phyloP scores from a whole-genome alignment of 2,329 filamentous ascomycete species.

The Lachnellula hyalina region DNA sequence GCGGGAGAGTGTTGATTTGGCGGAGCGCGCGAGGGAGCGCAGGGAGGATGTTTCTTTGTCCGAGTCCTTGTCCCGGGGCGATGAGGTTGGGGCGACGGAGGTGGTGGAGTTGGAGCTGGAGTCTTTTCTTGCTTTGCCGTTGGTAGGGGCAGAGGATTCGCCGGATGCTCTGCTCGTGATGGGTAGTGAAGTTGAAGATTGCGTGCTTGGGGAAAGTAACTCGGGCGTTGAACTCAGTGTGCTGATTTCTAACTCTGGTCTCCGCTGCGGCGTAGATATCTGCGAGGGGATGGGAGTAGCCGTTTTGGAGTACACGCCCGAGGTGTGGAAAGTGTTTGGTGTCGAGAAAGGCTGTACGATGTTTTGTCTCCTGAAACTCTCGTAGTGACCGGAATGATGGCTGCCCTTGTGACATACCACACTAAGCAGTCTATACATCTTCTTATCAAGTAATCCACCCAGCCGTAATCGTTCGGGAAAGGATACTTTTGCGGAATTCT shows the following conservation, averaged over 20 bases:
- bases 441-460: conserved; percentile 71
- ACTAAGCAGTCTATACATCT: conserved; percentile 77
- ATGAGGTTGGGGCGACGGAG: conserved; percentile 16
- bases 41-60: conserved; percentile 45
- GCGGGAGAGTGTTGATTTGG: conserved; percentile 48
- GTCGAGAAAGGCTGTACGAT: conserved; percentile 76
- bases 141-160: conserved; percentile 5
- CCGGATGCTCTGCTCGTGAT: conserved; percentile 14
- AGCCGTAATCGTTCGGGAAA: conserved; percentile 85
- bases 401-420: conserved; percentile 93
- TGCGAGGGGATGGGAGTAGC: conserved; percentile 23
- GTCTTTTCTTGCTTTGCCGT: conserved; percentile 5
- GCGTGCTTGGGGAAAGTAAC: conserved; percentile 24
- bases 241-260: conserved; percentile 21
- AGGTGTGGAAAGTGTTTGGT: conserved; percentile 69
- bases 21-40: conserved; percentile 52
- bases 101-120: conserved; percentile 9
- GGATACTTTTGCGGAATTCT: conserved; percentile 89
- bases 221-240: conserved; percentile 26
- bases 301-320: conserved; percentile 54
- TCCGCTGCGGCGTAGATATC: conserved; percentile 28
- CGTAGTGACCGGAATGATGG: conserved; percentile 95
- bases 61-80: conserved; percentile 29
- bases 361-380: conserved; percentile 87
- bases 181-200: conserved; percentile 24